phyloP scores from a whole-genome alignment of 148 eudicot species.

The Mesembryanthemum crystallinum region DNA sequence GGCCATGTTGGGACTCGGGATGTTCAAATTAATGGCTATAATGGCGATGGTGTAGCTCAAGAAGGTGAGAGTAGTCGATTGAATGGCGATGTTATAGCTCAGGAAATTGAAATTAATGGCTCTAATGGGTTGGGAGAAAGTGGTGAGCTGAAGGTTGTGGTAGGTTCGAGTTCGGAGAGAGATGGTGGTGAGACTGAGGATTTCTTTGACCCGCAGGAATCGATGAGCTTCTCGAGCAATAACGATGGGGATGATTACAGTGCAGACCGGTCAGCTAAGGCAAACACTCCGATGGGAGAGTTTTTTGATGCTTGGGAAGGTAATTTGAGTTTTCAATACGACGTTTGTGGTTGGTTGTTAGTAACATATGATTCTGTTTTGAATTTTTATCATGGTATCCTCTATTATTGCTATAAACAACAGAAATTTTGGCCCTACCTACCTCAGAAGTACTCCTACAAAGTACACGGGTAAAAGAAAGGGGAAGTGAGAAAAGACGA shows the following conservation, averaged over 20 bases:
- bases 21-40: no score
- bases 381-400: neutral
- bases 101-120: slow-evolving; percentile 16
- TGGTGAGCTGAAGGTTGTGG: slow-evolving; percentile 27
- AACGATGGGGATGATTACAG: slow-evolving; percentile 43
- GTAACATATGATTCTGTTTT: neutral
- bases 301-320: slow-evolving; percentile 98
- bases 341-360: neutral
- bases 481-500: neutral
- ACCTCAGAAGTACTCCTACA: neutral
- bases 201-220: slow-evolving; percentile 72
- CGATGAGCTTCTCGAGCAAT: slow-evolving; percentile 46
- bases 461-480: neutral
- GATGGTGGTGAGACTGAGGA: slow-evolving; percentile 49
- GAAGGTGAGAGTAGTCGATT: slow-evolving; percentile 5
- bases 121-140: slow-evolving; percentile 19
- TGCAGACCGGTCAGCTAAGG: slow-evolving; percentile 41
- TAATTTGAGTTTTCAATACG: slow-evolving; percentile 6
- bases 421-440: slow-evolving; percentile 5
- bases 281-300: slow-evolving; percentile 49
- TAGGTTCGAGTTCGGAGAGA: slow-evolving; percentile 29
- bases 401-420: neutral
- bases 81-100: slow-evolving; percentile 23
- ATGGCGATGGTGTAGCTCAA: no score
- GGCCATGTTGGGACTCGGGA: no score